Percentiles rank a stretch among this genome's conserved stretches.
Evolutionary conservation across 306 rosid genomes (phyloP).

Genomic region (Alnus glutinosa): DNA sequence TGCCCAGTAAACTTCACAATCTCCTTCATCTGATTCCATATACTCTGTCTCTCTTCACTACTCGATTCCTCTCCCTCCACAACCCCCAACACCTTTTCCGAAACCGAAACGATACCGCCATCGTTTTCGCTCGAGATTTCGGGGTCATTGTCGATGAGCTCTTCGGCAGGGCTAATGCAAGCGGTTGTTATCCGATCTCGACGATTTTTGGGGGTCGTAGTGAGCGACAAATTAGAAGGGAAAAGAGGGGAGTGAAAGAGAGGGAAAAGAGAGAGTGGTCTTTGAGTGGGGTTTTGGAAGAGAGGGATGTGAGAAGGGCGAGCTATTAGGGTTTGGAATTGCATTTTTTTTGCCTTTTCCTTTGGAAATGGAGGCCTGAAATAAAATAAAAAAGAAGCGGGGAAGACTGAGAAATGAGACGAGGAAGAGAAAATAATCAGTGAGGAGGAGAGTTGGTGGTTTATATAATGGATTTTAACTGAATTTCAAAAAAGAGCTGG

Average conservation of each 20-base stretch:
- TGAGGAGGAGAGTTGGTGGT: background rate
- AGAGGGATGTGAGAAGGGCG: conserved; percentile 21
- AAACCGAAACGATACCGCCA: background rate
- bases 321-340: conserved; percentile 22
- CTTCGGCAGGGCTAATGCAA: conserved; percentile 7
- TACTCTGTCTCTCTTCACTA: conserved; percentile 27
- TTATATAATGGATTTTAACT: too few relatives aligned
- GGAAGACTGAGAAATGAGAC: background rate
- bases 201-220: background rate
- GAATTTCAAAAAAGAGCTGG: too few relatives aligned
- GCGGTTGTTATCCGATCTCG: conserved; percentile 11
- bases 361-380: background rate
- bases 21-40: conserved; percentile 71
- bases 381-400: background rate
- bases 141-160: conserved; percentile 5
- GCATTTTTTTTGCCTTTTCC: conserved; percentile 23
- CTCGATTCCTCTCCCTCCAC: conserved; percentile 36
- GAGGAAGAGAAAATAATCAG: background rate
- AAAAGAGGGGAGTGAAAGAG: conserved; percentile 8
- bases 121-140: conserved; percentile 17
- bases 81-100: conserved; percentile 9
- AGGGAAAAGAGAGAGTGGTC: background rate
- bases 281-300: conserved; percentile 36
- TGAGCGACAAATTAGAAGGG: conserved; percentile 22
- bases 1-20: conserved; percentile 69